phyloP scores from a whole-genome alignment of 805 yeast genomes.

The Candida alai region DNA sequence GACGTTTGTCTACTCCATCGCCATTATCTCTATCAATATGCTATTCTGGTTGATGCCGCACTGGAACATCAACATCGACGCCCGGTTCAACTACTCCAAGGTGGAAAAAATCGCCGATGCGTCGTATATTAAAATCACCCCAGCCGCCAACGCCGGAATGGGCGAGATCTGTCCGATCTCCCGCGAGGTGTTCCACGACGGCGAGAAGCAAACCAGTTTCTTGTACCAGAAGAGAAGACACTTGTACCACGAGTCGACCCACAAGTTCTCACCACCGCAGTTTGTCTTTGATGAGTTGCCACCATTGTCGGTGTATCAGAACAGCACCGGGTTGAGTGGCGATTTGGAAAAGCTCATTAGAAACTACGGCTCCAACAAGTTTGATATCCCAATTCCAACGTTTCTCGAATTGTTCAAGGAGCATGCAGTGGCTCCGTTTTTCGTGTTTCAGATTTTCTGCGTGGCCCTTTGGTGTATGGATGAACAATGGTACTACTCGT shows the following conservation, averaged over 20 bases:
- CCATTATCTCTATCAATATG: conserved; percentile 68
- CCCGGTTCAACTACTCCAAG: conserved; percentile 61
- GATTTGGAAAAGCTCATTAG: conserved; percentile 47
- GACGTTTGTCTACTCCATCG: conserved; percentile 85
- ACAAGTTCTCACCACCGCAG: conserved; percentile 74
- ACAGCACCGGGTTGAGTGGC: conserved; percentile 51
- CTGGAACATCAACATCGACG: conserved; percentile 77
- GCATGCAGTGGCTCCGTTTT: conserved; percentile 97
- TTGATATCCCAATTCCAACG: conserved; percentile 94
- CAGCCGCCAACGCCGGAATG: conserved; percentile 82
- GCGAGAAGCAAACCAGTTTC: conserved; percentile 64
- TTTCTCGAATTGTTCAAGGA: conserved; percentile 88
- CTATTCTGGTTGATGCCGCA: conserved; percentile 87
- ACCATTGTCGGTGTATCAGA: conserved; percentile 53
- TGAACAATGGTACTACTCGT: conserved; percentile 93
- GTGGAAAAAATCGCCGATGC: conserved; percentile 61
- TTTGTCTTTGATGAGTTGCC: conserved; percentile 66
- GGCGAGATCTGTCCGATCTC: conserved; percentile 71
- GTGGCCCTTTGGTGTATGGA: conserved; percentile 95
- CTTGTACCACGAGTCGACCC: conserved; percentile 52
- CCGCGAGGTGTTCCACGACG: conserved; percentile 51
- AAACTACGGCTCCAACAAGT: conserved; percentile 77
- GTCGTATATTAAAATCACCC: conserved; percentile 66
- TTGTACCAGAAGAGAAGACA: conserved; percentile 90
- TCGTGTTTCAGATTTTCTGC: conserved; percentile 93